Conservation (phyloP, 345 rosid genomes). For the Noccaea caerulescens region DNA sequence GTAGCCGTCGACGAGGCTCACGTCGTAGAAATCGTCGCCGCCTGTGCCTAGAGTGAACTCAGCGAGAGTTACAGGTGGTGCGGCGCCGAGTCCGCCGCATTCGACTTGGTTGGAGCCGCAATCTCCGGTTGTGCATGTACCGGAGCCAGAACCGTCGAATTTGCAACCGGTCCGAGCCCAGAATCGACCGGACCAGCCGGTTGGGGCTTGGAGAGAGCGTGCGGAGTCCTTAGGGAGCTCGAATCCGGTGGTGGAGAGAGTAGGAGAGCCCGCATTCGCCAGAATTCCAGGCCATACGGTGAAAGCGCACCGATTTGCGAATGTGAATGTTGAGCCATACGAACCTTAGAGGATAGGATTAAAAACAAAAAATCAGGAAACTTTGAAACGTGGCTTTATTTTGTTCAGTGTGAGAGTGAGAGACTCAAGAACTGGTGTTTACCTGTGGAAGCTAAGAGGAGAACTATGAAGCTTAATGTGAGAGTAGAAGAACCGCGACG, state of each 20-base stretch:
- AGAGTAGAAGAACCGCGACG: slow-evolving; percentile 12
- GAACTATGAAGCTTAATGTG: slow-evolving; percentile 41
- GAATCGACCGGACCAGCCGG: slow-evolving; percentile 84
- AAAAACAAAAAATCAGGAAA: background rate
- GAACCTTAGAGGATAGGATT: slow-evolving; percentile 34
- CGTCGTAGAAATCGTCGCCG: slow-evolving; percentile 92
- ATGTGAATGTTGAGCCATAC: slow-evolving; percentile 56
- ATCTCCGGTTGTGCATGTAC: slow-evolving; percentile 66
- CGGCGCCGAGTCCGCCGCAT: slow-evolving; percentile 76
- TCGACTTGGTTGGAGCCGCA: slow-evolving; percentile 76
- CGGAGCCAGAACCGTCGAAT: slow-evolving; percentile 64
- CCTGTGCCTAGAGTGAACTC: slow-evolving; percentile 85
- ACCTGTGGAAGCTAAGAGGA: slow-evolving; percentile 47
- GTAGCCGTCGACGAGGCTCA: slow-evolving; percentile 94
- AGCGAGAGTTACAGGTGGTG: slow-evolving; percentile 82
- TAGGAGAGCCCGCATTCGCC: slow-evolving; percentile 65
- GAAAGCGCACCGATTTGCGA: slow-evolving; percentile 62
- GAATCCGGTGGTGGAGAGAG: slow-evolving; percentile 67
- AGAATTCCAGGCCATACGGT: slow-evolving; percentile 80
- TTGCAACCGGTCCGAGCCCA: slow-evolving; percentile 77
- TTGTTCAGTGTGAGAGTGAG: slow-evolving; percentile 6
- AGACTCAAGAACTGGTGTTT: slow-evolving; percentile 8
- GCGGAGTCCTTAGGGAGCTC: slow-evolving; percentile 61
- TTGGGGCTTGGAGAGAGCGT: slow-evolving; percentile 68
- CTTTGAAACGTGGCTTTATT: background rate